A percentile compares a stretch with the other conserved stretches of the same genome.
Conservation (phyloP, 257 asterid species). For the Paraleonurus japonicus region DNA sequence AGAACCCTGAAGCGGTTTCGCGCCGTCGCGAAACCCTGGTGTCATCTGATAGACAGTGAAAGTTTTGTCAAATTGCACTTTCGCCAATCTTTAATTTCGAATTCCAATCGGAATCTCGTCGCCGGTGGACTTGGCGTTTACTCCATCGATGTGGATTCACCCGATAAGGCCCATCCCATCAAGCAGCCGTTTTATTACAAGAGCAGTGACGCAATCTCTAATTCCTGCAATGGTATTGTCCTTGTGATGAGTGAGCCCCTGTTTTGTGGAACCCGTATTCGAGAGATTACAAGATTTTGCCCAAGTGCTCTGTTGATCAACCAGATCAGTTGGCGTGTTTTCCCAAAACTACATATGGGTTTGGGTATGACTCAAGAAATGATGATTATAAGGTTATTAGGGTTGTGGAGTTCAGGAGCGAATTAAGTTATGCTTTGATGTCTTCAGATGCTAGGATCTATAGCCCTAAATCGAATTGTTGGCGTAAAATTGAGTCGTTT, state of each 20-base stretch:
- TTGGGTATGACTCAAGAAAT: conserved; percentile 42
- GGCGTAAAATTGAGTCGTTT: conserved; percentile 46
- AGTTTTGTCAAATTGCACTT: conserved; percentile 48
- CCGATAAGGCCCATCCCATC: conserved; percentile 19
- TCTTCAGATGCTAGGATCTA: conserved; percentile 39
- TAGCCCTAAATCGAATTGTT: conserved; percentile 46
- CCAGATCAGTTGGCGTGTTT: conserved; percentile 13
- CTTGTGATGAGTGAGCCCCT: conserved; percentile 40
- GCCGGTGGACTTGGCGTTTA: conserved; percentile 38
- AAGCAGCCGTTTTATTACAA: conserved; percentile 39
- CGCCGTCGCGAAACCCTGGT: conserved; percentile 48
- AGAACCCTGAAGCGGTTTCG: conserved; percentile 50
- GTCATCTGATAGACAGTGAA: conserved; percentile 42
- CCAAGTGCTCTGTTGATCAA: conserved; percentile 22
- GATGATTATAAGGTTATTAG: conserved; percentile 61
- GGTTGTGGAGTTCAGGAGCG: conserved; percentile 37
- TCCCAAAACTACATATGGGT: conserved; percentile 32
- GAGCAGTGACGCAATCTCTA: conserved; percentile 31
- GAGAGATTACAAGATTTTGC: conserved; percentile 33
- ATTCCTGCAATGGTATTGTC: conserved; percentile 40
- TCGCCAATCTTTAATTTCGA: conserved; percentile 23
- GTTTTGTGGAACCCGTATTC: conserved; percentile 58
- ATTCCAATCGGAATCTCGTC: conserved; percentile 37
- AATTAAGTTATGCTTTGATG: conserved; percentile 29
- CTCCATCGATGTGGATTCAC: conserved; percentile 29